Evolutionary conservation across 352 stramenopile species (phyloP).

Genomic region (Phytopythium oedochilum): DNA sequence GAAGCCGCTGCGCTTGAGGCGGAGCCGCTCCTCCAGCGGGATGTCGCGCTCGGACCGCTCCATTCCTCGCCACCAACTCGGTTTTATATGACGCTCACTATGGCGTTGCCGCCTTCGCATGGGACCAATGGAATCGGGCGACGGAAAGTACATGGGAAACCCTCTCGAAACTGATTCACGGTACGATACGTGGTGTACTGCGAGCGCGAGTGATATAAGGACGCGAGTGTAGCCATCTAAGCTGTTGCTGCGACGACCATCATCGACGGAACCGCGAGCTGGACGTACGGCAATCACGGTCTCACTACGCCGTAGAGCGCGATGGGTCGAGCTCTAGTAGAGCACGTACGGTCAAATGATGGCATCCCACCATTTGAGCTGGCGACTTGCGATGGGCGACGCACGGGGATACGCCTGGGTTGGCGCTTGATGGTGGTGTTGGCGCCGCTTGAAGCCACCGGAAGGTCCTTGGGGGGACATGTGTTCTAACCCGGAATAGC

Average conservation of each 20-base stretch:
- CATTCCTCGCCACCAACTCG: neutral
- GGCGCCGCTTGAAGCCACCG: too few relatives aligned
- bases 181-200: neutral
- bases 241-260: too few relatives aligned
- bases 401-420: too few relatives aligned
- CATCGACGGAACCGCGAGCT: too few relatives aligned
- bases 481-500: too few relatives aligned
- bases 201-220: neutral
- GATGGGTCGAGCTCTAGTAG: neutral
- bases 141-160: neutral
- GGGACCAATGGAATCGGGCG: neutral
- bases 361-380: neutral
- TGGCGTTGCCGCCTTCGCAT: neutral
- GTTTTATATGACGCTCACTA: neutral
- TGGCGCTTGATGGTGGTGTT: too few relatives aligned
- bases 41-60: conserved; percentile 40
- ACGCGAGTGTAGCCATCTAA: neutral
- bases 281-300: too few relatives aligned
- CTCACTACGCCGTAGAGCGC: too few relatives aligned
- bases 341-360: neutral
- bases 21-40: conserved; percentile 72
- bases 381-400: too few relatives aligned
- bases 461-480: too few relatives aligned
- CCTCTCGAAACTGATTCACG: neutral
- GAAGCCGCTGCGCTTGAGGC: conserved; percentile 77